phyloP scores from a whole-genome alignment of 2,329 filamentous ascomycete species.

The Penicillium corylophilum region DNA sequence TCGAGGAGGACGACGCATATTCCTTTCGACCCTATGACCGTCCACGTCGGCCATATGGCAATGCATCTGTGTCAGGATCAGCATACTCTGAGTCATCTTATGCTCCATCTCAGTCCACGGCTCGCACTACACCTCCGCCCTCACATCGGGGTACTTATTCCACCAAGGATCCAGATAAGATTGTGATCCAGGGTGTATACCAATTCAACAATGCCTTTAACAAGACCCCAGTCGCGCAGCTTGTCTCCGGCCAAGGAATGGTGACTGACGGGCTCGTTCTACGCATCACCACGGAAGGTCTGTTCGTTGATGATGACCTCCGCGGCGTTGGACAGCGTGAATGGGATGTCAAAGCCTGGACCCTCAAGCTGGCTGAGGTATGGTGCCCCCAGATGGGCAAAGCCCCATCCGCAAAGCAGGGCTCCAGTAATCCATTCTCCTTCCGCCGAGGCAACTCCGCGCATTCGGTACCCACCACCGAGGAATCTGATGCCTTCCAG shows the following conservation, averaged over 20 bases:
- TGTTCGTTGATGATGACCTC: constrained; percentile 97
- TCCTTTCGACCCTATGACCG: constrained; percentile 78
- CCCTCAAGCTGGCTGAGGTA: constrained; percentile 87
- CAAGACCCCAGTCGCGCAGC: constrained; percentile 84
- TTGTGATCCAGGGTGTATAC: constrained; percentile 91
- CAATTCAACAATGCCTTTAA: constrained; percentile 86
- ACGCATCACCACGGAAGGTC: constrained; percentile 86
- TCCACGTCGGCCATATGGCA: constrained; percentile 59
- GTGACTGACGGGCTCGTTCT: constrained; percentile 92
- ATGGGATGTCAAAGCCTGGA: constrained; percentile 99
- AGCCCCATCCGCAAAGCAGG: constrained; percentile 32
- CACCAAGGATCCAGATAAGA: constrained; percentile 91
- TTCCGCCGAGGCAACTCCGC: constrained; percentile 47
- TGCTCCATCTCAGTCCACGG: constrained; percentile 78
- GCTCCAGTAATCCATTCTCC: constrained; percentile 30
- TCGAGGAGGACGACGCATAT: constrained; percentile 64
- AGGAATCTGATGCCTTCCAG: constrained; percentile 67
- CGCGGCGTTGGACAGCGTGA: constrained; percentile 89
- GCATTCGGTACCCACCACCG: constrained; percentile 56
- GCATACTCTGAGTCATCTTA: constrained; percentile 83
- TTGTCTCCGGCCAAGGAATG: constrained; percentile 77
- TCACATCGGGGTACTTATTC: constrained; percentile 75
- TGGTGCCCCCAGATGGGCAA: constrained; percentile 66
- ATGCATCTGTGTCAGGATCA: constrained; percentile 62
- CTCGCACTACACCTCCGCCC: constrained; percentile 78